Evolutionary conservation across 371 early-diverging fungal species (phyloP), one percentile per base, ranked within the genome.

Genomic region (Vairimorpha apis): DNA sequence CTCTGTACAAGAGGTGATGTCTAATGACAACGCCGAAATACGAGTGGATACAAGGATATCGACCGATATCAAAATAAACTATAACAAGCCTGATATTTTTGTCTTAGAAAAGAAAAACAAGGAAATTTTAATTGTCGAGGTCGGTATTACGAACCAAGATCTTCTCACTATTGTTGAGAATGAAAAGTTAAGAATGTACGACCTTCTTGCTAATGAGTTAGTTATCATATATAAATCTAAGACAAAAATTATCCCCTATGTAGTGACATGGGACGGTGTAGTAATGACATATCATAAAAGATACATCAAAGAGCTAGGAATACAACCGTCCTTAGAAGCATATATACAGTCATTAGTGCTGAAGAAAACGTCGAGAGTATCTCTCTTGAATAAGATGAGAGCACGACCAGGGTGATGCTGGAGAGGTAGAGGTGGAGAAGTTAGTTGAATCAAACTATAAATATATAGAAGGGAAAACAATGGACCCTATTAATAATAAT

Each of bases 61-160:
- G 49, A 49, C 49, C 18, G 49, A 49, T 21, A 49, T 49, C 49
- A 49, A 49, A n/a, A n/a, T 49, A 5, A 49, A 49, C n/a, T 21
- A 49, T 21, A 49, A 49, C 21, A 10, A 21, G 8, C 49, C 49
- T 4, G 49, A 49, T 21, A 10, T 49, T n/a, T 4, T 49, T 49
- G 12, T 49, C 4, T 16, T 49, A 10, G 12, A 49, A 4, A 10
- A 49, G 21, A 10, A 21, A 5, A 49, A 49, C 5, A 49, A 49
- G 18, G 49, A 49, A n/a, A 49, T 49, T n/a, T 21, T 49, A 21
- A 49, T 49, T n/a, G 12, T 49, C 21, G 49, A 49, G 21, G 49
- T 49, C 18, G 49, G 49, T 5, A 49, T 49, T 10, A 49, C n/a
- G 21, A 16, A 10, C 4, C 5, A 4, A 49, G 49, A 49, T 21